These are phyloP conservation scores for Talaromyces stipitatus DNA, from an alignment of 495 filamentous ascomycete species.

Conservation along the genomic window DNA sequence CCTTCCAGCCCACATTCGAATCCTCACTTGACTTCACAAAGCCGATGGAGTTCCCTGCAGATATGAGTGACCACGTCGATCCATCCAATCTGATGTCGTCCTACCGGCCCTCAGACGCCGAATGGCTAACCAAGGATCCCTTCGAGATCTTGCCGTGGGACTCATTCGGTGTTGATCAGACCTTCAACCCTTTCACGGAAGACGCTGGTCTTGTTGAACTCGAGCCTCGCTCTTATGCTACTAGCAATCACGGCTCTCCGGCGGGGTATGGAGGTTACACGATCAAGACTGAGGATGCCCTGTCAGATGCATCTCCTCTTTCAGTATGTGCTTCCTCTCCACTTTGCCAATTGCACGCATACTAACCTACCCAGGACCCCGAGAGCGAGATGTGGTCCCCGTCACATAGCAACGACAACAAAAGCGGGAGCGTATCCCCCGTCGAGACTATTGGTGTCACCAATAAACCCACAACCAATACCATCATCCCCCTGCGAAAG, in stretches of 20 bases:
- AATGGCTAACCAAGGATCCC: background rate
- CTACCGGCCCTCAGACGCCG: background rate
- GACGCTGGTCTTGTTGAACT: background rate
- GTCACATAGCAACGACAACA: background rate
- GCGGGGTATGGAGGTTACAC: constrained; percentile 1
- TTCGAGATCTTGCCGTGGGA: background rate
- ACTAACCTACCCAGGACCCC: background rate
- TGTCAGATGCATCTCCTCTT: background rate
- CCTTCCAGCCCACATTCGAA: constrained; percentile 1
- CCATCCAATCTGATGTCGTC: background rate
- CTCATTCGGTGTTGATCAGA: background rate
- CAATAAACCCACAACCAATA: background rate
- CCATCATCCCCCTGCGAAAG: background rate
- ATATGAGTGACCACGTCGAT: background rate
- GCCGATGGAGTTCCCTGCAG: background rate
- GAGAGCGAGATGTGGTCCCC: constrained; percentile 5
- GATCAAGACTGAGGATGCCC: background rate
- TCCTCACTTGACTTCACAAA: background rate
- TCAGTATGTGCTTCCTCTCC: background rate
- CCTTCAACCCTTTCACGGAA: background rate
- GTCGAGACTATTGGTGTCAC: background rate
- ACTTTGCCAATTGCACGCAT: background rate
- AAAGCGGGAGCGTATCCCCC: background rate
- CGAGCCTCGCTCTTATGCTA: background rate
- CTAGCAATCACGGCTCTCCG: background rate